Percentiles rank a stretch among this genome's conserved stretches.
Conservation (phyloP, 1,284 basidiomycete species). For the Sparassis latifolia region DNA sequence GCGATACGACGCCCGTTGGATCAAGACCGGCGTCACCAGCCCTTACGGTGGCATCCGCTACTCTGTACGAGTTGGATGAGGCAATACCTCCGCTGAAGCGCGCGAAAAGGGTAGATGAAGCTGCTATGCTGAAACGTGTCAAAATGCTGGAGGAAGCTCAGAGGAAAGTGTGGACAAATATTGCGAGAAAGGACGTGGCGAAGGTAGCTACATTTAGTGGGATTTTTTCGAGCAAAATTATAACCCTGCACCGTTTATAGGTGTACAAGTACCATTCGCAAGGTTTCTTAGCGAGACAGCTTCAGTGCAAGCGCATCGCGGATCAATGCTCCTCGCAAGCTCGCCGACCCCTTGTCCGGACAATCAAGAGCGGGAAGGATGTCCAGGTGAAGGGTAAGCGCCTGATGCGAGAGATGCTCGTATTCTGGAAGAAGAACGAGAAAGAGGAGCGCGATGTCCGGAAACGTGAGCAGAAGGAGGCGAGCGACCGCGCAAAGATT, state of each 20-base stretch:
- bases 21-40: slow-evolving; percentile 62
- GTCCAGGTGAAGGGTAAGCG: slow-evolving; percentile 83
- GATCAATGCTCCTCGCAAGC: slow-evolving; percentile 74
- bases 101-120: slow-evolving; percentile 70
- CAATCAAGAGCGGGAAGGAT: slow-evolving; percentile 84
- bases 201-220: slow-evolving; percentile 43
- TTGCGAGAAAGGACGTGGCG: slow-evolving; percentile 75
- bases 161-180: slow-evolving; percentile 81
- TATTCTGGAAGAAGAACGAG: slow-evolving; percentile 98
- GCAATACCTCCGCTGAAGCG: slow-evolving; percentile 59
- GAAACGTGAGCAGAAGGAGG: slow-evolving; percentile 93
- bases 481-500: slow-evolving; percentile 81
- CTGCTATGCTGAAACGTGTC: slow-evolving; percentile 64
- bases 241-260: slow-evolving; percentile 30
- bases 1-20: slow-evolving; percentile 30
- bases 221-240: background rate
- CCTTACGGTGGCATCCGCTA: slow-evolving; percentile 42
- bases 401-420: slow-evolving; percentile 90
- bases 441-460: slow-evolving; percentile 91
- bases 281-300: slow-evolving; percentile 57
- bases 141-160: slow-evolving; percentile 78
- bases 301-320: slow-evolving; percentile 74
- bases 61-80: slow-evolving; percentile 70
- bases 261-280: slow-evolving; percentile 74
- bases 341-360: slow-evolving; percentile 75